Percentiles rank a stretch among this genome's conserved stretches.
Evolutionary conservation across 176 grass and related monocot genomes (phyloP).

Genomic region (Pontederia paniculata): DNA sequence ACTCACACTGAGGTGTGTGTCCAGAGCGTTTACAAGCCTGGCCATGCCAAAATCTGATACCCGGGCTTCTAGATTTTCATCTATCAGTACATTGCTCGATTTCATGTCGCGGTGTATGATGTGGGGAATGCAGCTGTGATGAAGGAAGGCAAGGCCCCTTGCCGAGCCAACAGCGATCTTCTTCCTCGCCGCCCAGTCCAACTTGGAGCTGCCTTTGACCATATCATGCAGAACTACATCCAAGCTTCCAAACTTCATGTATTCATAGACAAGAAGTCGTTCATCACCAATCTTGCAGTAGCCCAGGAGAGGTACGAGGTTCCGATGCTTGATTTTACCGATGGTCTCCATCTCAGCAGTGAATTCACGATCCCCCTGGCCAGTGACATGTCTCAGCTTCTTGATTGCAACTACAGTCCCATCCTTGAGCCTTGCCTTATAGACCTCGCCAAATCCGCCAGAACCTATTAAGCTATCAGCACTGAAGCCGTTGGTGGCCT

Average conservation of each 20-base stretch:
- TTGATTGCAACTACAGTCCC: conserved; percentile 70
- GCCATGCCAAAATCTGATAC: conserved; percentile 97
- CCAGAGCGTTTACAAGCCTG: conserved; percentile 66
- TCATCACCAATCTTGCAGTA: conserved; percentile 98
- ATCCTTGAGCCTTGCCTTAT: conserved; percentile 92
- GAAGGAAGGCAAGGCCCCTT: conserved; percentile 84
- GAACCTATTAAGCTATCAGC: conserved; percentile 75
- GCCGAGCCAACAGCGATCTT: conserved; percentile 75
- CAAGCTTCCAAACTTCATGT: conserved; percentile 90
- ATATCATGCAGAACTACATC: conserved; percentile 72
- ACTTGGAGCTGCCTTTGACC: conserved; percentile 24
- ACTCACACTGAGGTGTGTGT: conserved; percentile 87
- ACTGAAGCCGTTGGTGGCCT: conserved; percentile 93
- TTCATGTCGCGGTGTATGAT: conserved; percentile 99
- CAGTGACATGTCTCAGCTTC: conserved; percentile 88
- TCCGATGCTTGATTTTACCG: conserved; percentile 97
- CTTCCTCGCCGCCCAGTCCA: conserved; percentile 78
- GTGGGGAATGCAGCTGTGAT: conserved; percentile 95
- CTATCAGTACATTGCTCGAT: conserved; percentile 88
- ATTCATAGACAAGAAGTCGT: conserved; percentile 83
- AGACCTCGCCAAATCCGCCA: conserved; percentile 87
- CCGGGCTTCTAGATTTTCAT: conserved; percentile 61
- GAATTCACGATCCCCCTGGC: conserved; percentile 89
- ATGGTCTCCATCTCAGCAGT: conserved; percentile 98
- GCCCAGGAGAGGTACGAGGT: conserved; percentile 73